These are phyloP conservation scores for Plasmodium sp. DNA, from an alignment of 169 alveolate species.

Conservation along the genomic window DNA sequence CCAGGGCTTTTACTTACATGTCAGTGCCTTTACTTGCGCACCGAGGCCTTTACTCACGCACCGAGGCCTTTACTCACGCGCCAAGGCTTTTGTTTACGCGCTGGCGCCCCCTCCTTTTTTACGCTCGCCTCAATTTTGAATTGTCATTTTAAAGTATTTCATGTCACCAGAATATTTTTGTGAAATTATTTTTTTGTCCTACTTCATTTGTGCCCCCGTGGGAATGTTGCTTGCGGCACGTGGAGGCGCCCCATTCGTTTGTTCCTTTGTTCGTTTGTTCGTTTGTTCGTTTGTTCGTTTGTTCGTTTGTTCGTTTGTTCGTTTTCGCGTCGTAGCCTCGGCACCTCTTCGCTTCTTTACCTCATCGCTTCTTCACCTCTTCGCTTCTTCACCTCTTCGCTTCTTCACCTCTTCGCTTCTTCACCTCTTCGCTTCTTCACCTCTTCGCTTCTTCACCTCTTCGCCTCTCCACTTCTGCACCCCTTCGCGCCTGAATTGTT, in stretches of 20 bases:
- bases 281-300: not conserved
- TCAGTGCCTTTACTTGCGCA: no score
- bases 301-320: not conserved
- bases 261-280: not conserved
- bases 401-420: no score
- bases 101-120: not conserved
- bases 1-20: no score
- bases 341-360: no score
- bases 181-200: constrained; percentile 1
- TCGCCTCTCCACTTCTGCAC: not conserved
- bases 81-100: not conserved
- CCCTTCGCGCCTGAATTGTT: not conserved
- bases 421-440: no score
- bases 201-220: not conserved
- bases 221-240: not conserved
- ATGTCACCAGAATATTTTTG: not conserved
- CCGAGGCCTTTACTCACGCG: not conserved
- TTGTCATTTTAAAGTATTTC: constrained; percentile 13
- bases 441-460: not conserved
- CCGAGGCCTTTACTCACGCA: not conserved
- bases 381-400: no score
- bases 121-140: not conserved
- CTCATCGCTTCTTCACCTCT: no score
- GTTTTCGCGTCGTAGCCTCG: no score
- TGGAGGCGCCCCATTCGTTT: not conserved